A percentile compares a stretch with the other conserved stretches of the same genome.
Conservation (phyloP, 2,329 filamentous ascomycete species). For the Aspergillus oerlinghausenensis region DNA sequence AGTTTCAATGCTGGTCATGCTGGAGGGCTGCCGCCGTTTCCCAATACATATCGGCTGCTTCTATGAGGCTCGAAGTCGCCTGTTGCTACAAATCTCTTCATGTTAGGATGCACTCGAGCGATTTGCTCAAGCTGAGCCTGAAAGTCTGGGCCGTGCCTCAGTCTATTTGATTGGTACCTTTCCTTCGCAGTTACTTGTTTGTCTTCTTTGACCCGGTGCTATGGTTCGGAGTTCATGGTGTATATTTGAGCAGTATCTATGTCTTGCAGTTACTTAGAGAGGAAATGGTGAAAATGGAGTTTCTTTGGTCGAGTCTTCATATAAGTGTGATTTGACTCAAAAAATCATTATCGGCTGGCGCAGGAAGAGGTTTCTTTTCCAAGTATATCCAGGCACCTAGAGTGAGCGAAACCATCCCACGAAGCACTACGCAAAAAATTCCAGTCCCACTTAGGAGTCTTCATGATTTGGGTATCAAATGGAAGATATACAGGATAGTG, state of each 20-base stretch:
- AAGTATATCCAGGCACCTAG: neutral
- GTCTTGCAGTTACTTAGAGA: constrained; percentile 9
- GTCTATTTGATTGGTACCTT: neutral
- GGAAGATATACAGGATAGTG: neutral
- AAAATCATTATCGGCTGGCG: neutral
- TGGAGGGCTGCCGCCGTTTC: constrained; percentile 6
- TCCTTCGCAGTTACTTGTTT: neutral
- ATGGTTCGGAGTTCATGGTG: neutral
- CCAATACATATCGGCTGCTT: neutral
- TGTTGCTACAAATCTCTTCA: neutral
- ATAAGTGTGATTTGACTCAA: neutral
- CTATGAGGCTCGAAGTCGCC: constrained; percentile 11
- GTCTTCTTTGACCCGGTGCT: neutral
- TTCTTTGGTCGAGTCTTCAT: constrained; percentile 3
- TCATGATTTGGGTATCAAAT: constrained; percentile 15
- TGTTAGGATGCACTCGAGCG: neutral
- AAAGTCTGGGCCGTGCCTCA: neutral
- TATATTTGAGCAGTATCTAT: neutral
- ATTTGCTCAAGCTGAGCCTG: neutral
- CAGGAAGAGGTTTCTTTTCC: neutral
- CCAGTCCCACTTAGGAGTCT: neutral
- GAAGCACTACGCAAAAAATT: neutral
- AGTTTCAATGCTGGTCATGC: constrained; percentile 10
- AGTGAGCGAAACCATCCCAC: neutral
- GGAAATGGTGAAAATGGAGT: constrained; percentile 12